Base-by-base conservation (phyloP, 345 rosid species). In the Boechera stricta region DNA sequence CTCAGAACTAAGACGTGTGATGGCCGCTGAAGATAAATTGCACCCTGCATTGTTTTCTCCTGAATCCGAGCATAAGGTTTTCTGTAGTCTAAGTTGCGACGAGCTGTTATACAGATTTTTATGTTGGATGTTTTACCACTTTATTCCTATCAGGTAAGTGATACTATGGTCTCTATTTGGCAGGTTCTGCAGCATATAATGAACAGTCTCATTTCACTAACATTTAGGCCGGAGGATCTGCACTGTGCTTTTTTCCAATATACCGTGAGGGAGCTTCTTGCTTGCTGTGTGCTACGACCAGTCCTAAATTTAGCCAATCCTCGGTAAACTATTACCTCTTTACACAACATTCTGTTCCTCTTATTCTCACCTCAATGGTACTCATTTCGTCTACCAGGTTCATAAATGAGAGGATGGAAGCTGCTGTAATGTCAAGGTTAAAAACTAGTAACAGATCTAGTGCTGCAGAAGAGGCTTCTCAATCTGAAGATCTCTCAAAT, bases 11-110 rank as follows among this genome's bases (percentile, higher is more conserved):
- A 84, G 78, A 71, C 86, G 70, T 51, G 56, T 96, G 77, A 80
- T 96, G 83, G 93, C 96, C 70, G 51, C 79, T 2, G 91, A 91
- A 75, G 84, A 87, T 82, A 93, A 89, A 86, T 86, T 96, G 85
- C 99, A 91, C 79, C 99, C 98, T 66, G 99, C 98, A 73, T 81
- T 96, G 69, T 96, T 89, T 84, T 96, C 96, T 68, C 73, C 87
- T 77, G 95, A 88, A 73, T 92, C 98, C 21, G 98, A 93, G 86
- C 98, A 96, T 79, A 93, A 90, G 99, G 99, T 96, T 73, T 35
- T 54, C 56, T 71, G 53, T 33, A 39, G 76, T 67, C 31, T 77
- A 66, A 16, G 72, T 71, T 76, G 72, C 24, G 15, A 52, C 2
- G 36, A 31, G 24, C 51, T 72, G 56, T 59, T 65, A 38, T 18